Conservation (phyloP, 169 alveolate species). For the Cryptosporidium bovis region DNA sequence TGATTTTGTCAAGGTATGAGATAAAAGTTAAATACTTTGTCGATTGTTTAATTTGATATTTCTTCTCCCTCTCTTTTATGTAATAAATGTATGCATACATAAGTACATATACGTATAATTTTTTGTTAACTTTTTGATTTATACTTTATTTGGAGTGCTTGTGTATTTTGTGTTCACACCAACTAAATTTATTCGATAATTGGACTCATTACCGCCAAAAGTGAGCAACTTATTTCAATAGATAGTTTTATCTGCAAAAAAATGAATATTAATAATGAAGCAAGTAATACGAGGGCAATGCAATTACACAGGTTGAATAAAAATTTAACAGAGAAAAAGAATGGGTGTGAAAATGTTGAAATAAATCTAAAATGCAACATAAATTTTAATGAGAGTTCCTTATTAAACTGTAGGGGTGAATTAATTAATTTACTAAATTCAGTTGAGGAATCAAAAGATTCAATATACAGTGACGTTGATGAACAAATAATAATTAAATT, state of each 20-base stretch:
- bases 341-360: constrained; percentile 4
- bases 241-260: not conserved
- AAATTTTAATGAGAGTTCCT: constrained; percentile 52
- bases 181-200: too few relatives aligned
- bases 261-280: constrained; percentile 71
- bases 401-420: constrained; percentile 61
- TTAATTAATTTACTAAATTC: constrained; percentile 5
- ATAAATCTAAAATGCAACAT: constrained; percentile 24
- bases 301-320: constrained; percentile 53
- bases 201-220: too few relatives aligned
- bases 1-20: not conserved
- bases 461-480: constrained; percentile 61
- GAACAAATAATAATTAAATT: constrained; percentile 61
- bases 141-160: too few relatives aligned
- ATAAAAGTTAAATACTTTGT: constrained; percentile 5
- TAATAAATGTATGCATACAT: not conserved
- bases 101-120: too few relatives aligned
- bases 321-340: constrained; percentile 18
- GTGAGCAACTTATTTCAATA: too few relatives aligned
- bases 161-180: too few relatives aligned
- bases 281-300: constrained; percentile 69
- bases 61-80: not conserved
- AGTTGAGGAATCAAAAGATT: constrained; percentile 4
- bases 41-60: not conserved
- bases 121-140: too few relatives aligned